These are phyloP conservation scores for Yamadazyma dendronema DNA, from an alignment of 1,139 yeast species.

Conservation along the genomic window DNA sequence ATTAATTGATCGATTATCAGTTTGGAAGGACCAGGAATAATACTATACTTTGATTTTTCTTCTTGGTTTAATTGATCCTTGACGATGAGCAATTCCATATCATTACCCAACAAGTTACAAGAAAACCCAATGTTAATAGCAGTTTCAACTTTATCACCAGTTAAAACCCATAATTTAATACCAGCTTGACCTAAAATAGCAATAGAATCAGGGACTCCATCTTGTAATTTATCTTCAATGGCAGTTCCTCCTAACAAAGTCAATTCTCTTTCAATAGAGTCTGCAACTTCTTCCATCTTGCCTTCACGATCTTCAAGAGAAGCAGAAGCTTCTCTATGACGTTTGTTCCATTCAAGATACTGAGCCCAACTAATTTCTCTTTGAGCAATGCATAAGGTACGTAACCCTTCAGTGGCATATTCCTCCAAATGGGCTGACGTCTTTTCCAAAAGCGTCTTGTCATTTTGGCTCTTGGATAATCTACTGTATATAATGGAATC, in stretches of 20 bases:
- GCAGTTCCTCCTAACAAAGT: conserved; percentile 51
- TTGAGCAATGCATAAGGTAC: conserved; percentile 49
- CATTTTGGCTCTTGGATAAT: conserved; percentile 33
- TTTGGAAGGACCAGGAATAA: conserved; percentile 20
- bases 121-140: conserved; percentile 53
- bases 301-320: conserved; percentile 44
- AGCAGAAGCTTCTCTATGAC: conserved; percentile 42
- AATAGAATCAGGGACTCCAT: conserved; percentile 52
- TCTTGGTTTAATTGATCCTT: conserved; percentile 32
- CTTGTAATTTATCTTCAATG: conserved; percentile 50
- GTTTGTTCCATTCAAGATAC: conserved; percentile 42
- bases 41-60: conserved; percentile 25
- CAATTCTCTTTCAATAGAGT: conserved; percentile 45
- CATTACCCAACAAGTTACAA: conserved; percentile 48
- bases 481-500: conserved; percentile 47
- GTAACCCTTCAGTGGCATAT: conserved; percentile 47
- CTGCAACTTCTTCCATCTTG: conserved; percentile 47
- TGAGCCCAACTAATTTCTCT: conserved; percentile 43
- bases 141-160: conserved; percentile 53
- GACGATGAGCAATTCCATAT: conserved; percentile 44
- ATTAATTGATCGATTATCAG: conserved; percentile 51
- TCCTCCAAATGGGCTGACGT: conserved; percentile 45
- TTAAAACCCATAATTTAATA: conserved; percentile 50
- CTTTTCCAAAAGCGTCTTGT: conserved; percentile 26
- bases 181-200: conserved; percentile 47